These are phyloP conservation scores for Jamesozyma gamospora DNA, from an alignment of 805 yeast genomes.

Conservation along the genomic window DNA sequence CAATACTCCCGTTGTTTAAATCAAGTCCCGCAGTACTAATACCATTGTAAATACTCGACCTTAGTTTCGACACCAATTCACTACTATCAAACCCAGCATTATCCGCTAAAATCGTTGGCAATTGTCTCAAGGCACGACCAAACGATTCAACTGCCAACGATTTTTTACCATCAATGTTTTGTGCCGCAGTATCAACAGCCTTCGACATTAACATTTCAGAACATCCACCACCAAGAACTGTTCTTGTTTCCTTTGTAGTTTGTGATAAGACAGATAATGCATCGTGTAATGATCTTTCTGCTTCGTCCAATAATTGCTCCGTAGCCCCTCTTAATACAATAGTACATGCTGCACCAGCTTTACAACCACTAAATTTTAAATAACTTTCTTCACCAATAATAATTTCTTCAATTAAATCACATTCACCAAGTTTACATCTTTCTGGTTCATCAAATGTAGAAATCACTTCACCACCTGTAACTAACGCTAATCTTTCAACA, in stretches of 20 bases:
- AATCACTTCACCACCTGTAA: slow-evolving; percentile 96
- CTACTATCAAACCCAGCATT: slow-evolving; percentile 95
- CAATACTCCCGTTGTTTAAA: slow-evolving; percentile 70
- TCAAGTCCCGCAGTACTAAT: slow-evolving; percentile 87
- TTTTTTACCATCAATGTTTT: slow-evolving; percentile 85
- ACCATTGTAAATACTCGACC: slow-evolving; percentile 81
- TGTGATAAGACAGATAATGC: slow-evolving; percentile 92
- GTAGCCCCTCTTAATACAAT: slow-evolving; percentile 95
- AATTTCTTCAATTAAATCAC: slow-evolving; percentile 84
- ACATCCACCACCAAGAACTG: slow-evolving; percentile 91
- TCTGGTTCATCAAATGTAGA: slow-evolving; percentile 94
- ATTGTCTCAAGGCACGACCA: slow-evolving; percentile 86
- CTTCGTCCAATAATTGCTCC: slow-evolving; percentile 90
- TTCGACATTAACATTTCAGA: slow-evolving; percentile 94
- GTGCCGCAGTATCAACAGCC: slow-evolving; percentile 89
- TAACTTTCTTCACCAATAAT: slow-evolving; percentile 87
- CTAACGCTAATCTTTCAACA: slow-evolving; percentile 89
- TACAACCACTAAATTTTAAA: slow-evolving; percentile 90
- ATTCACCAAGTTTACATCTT: slow-evolving; percentile 72
- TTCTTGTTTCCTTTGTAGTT: slow-evolving; percentile 85
- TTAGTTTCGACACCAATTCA: slow-evolving; percentile 80
- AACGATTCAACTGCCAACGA: slow-evolving; percentile 90
- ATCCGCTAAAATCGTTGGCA: slow-evolving; percentile 92
- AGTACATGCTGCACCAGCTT: slow-evolving; percentile 93
- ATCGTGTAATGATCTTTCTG: slow-evolving; percentile 93